Conservation (phyloP, 495 filamentous ascomycete genomes). For the Penicillium malachiteum region DNA sequence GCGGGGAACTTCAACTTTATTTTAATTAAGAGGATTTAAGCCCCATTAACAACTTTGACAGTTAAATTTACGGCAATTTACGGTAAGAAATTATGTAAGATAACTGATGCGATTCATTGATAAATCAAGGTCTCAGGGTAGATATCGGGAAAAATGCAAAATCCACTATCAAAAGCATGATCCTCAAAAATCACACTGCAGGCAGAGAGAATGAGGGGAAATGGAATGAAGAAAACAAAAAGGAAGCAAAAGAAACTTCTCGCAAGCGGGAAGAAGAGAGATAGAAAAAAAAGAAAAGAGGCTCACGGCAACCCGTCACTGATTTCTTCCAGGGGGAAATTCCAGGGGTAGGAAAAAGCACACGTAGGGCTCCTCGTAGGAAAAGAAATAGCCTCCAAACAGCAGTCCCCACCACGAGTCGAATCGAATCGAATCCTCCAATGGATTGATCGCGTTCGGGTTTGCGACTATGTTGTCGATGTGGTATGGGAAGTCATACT, state of each 20-base stretch:
- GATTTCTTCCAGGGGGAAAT: conserved; percentile 1
- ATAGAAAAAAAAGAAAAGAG: background rate
- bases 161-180: background rate
- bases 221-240: background rate
- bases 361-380: conserved; percentile 8
- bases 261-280: background rate
- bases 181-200: background rate
- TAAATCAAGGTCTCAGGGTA: background rate
- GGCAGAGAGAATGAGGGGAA: background rate
- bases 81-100: background rate
- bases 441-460: conserved; percentile 24
- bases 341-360: conserved; percentile 7
- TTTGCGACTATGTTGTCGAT: conserved; percentile 5
- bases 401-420: conserved; percentile 14
- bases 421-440: conserved; percentile 37
- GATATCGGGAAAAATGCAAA: background rate
- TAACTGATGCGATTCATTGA: background rate
- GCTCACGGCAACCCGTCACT: background rate
- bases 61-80: background rate
- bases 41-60: background rate
- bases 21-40: background rate
- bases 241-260: conserved; percentile 1
- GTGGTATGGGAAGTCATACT: conserved; percentile 15
- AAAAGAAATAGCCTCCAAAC: conserved; percentile 10
- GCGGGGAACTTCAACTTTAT: conserved; percentile 14